These are phyloP conservation scores for Aspergillus hortae DNA, from an alignment of 2,329 filamentous ascomycete species.

Conservation along the genomic window DNA sequence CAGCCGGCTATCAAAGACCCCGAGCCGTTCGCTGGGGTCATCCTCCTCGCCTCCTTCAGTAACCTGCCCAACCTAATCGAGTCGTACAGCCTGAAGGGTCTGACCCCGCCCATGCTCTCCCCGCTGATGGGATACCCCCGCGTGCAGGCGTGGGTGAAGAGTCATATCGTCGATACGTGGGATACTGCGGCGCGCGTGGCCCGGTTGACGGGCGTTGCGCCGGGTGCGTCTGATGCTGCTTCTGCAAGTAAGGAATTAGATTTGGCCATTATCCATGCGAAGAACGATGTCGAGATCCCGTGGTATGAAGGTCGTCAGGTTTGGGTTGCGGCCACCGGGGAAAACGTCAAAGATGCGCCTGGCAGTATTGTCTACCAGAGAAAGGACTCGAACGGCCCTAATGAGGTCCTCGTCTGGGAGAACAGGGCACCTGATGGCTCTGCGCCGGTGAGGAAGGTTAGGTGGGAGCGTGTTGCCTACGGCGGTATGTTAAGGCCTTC, in stretches of 20 bases:
- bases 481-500: constrained; percentile 33
- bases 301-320: constrained; percentile 50
- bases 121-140: constrained; percentile 67
- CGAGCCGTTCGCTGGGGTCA: constrained; percentile 71
- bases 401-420: constrained; percentile 39
- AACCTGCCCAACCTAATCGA: constrained; percentile 69
- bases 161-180: constrained; percentile 77
- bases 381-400: constrained; percentile 25
- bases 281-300: constrained; percentile 78
- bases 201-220: constrained; percentile 32
- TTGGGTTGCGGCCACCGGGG: constrained; percentile 38
- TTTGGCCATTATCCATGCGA: constrained; percentile 73
- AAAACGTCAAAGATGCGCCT: constrained; percentile 18
- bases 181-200: constrained; percentile 63
- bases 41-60: constrained; percentile 78
- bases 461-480: constrained; percentile 43
- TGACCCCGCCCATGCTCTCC: constrained; percentile 70
- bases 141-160: constrained; percentile 58
- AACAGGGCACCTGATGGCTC: constrained; percentile 15
- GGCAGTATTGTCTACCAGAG: constrained; percentile 29
- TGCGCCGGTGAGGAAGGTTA: constrained; percentile 33
- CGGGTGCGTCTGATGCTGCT: constrained; percentile 42
- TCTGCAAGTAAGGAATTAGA: constrained; percentile 54
- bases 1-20: constrained; percentile 41
- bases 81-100: constrained; percentile 73